phyloP scores from a whole-genome alignment of 2,329 filamentous ascomycete genomes.

The Exophiala mesophila region DNA sequence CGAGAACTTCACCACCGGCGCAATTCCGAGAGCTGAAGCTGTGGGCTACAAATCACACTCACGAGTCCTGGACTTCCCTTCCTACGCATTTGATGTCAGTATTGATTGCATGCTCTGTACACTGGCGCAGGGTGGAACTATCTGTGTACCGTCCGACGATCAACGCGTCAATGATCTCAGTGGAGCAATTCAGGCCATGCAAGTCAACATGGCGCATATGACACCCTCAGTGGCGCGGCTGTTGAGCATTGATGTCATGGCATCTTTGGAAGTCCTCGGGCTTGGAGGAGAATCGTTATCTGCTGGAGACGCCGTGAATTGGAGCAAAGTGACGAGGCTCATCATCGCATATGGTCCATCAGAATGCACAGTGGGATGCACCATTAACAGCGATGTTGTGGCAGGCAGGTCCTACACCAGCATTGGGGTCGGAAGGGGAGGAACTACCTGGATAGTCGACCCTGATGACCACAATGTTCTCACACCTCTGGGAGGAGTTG shows the following conservation, averaged over 20 bases:
- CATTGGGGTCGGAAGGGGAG: conserved; percentile 35
- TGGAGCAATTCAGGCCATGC: conserved; percentile 46
- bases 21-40: conserved; percentile 47
- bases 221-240: conserved; percentile 54
- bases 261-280: conserved; percentile 39
- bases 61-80: conserved; percentile 56
- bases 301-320: conserved; percentile 39
- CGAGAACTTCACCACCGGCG: conserved; percentile 51
- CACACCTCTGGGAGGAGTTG: conserved; percentile 42
- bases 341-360: conserved; percentile 43
- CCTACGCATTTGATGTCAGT: conserved; percentile 52
- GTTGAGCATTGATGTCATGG: conserved; percentile 39
- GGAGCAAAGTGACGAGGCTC: conserved; percentile 39
- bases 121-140: conserved; percentile 53
- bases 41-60: conserved; percentile 46
- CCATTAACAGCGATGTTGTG: conserved; percentile 32
- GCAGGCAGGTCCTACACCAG: conserved; percentile 27
- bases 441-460: conserved; percentile 38
- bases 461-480: conserved; percentile 34
- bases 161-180: conserved; percentile 49
- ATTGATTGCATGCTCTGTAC: conserved; percentile 53
- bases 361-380: conserved; percentile 37
- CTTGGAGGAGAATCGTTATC: conserved; percentile 45
- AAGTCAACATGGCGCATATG: conserved; percentile 50
- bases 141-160: conserved; percentile 53